These are phyloP conservation scores for Hymenotorrendiella dingleyae DNA, from an alignment of 2,329 filamentous ascomycete genomes.

Conservation along the genomic window DNA sequence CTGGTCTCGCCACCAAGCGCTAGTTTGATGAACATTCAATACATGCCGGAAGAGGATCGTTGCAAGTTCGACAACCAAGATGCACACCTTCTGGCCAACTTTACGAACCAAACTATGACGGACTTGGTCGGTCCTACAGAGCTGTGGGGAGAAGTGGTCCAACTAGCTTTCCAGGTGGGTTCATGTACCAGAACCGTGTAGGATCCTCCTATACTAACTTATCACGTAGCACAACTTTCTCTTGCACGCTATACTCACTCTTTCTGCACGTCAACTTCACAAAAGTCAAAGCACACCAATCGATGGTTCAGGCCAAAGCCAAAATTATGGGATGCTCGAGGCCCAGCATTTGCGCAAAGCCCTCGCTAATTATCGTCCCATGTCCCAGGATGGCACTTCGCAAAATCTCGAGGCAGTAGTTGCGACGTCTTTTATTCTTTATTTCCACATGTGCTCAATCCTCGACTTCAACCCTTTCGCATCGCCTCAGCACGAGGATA, in stretches of 20 bases:
- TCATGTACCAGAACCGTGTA: not conserved
- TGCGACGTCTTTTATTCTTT: slow-evolving; percentile 16
- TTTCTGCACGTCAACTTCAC: slow-evolving; percentile 12
- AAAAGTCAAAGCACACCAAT: slow-evolving; percentile 5
- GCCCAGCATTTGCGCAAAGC: slow-evolving; percentile 13
- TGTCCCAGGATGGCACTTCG: slow-evolving; percentile 5
- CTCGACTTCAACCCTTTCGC: slow-evolving; percentile 12
- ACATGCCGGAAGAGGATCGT: slow-evolving; percentile 6
- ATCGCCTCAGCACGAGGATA: slow-evolving; percentile 8
- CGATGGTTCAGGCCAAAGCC: not conserved
- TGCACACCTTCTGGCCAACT: slow-evolving; percentile 8
- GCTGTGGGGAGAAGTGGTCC: slow-evolving; percentile 15
- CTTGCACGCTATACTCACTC: slow-evolving; percentile 15
- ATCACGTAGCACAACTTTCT: slow-evolving; percentile 12
- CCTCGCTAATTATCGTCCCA: slow-evolving; percentile 11
- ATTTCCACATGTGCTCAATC: slow-evolving; percentile 13
- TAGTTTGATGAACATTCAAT: not conserved
- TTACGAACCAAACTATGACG: slow-evolving; percentile 6
- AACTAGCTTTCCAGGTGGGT: slow-evolving; percentile 15
- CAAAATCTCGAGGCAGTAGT: slow-evolving; percentile 15
- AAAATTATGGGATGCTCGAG: slow-evolving; percentile 8
- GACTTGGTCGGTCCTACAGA: slow-evolving; percentile 6
- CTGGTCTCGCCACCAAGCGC: not conserved
- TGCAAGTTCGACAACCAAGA: slow-evolving; percentile 8
- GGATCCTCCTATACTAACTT: not conserved